Percentiles rank a stretch among this genome's conserved stretches.
Conservation (phyloP, 495 filamentous ascomycete species). For the Thozetella sp. region DNA sequence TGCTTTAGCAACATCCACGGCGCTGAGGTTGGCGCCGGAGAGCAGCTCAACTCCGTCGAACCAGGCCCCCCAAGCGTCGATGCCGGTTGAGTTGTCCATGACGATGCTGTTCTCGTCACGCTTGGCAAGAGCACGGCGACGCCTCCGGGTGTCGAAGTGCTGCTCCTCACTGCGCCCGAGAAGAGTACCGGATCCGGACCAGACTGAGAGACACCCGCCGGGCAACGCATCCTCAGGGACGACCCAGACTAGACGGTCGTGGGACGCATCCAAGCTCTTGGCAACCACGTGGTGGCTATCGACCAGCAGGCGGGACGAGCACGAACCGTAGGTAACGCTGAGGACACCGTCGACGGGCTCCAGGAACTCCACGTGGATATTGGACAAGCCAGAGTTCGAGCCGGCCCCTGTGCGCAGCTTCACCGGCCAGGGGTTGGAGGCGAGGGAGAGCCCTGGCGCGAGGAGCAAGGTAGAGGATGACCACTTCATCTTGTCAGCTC, state of each 20-base stretch:
- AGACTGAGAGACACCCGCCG: slow-evolving; percentile 57
- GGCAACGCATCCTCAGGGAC: slow-evolving; percentile 43
- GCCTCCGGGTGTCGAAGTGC: slow-evolving; percentile 19
- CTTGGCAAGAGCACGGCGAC: slow-evolving; percentile 18
- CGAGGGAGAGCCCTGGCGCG: background rate
- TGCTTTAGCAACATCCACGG: slow-evolving; percentile 51
- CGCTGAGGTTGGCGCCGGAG: slow-evolving; percentile 51
- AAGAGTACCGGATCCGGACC: slow-evolving; percentile 32
- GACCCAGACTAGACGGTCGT: slow-evolving; percentile 53
- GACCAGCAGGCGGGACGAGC: slow-evolving; percentile 12
- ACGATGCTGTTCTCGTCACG: slow-evolving; percentile 33
- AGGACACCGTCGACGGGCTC: slow-evolving; percentile 24
- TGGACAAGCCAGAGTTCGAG: slow-evolving; percentile 43
- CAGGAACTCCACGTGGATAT: slow-evolving; percentile 40
- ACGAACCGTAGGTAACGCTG: slow-evolving; percentile 41
- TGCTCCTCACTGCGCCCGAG: slow-evolving; percentile 47
- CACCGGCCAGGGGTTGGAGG: slow-evolving; percentile 23
- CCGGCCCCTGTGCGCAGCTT: slow-evolving; percentile 33
- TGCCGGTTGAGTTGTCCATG: slow-evolving; percentile 48
- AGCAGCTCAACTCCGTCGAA: slow-evolving; percentile 69
- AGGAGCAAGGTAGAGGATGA: background rate
- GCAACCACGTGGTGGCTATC: slow-evolving; percentile 35
- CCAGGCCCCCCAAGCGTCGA: slow-evolving; percentile 67
- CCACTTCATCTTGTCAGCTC: background rate
- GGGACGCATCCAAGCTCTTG: slow-evolving; percentile 9